Conservation (phyloP, 805 yeast species). For the Clavispora santaluciae region DNA sequence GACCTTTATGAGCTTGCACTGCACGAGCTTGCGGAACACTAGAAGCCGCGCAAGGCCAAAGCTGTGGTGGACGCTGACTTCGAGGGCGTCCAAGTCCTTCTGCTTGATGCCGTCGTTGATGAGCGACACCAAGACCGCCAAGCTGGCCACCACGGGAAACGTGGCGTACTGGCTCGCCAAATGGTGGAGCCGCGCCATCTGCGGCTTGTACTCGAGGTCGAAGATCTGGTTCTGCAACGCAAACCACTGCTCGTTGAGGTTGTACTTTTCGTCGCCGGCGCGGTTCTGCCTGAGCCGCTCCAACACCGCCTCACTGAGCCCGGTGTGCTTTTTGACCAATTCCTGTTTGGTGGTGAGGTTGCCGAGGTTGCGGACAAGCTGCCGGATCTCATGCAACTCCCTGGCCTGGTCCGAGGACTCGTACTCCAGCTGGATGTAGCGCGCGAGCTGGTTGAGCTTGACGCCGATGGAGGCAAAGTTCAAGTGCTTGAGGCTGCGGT, state of each 20-base stretch:
- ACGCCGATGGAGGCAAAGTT: constrained; percentile 82
- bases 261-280: constrained; percentile 17
- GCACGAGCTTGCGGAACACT: constrained; percentile 44
- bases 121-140: constrained; percentile 55
- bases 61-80: constrained; percentile 51
- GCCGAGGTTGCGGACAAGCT: constrained; percentile 66
- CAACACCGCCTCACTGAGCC: constrained; percentile 63
- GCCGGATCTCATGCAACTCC: constrained; percentile 49
- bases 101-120: constrained; percentile 66
- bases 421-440: constrained; percentile 61
- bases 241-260: constrained; percentile 42
- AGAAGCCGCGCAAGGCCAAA: constrained; percentile 58
- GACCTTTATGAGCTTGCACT: constrained; percentile 43
- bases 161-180: constrained; percentile 37
- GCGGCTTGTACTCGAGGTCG: constrained; percentile 34
- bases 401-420: constrained; percentile 31
- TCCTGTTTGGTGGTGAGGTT: constrained; percentile 64
- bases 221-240: constrained; percentile 70
- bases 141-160: constrained; percentile 42
- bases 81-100: constrained; percentile 53
- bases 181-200: constrained; percentile 25
- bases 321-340: constrained; percentile 67
- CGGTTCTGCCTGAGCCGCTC: constrained; percentile 32
- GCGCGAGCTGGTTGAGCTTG: constrained; percentile 65
- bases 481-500: constrained; percentile 49